Evolutionary conservation across 805 yeast species (phyloP), one percentile per base, ranked within the genome.

Genomic region (Sugiyamaella lignohabitans): DNA sequence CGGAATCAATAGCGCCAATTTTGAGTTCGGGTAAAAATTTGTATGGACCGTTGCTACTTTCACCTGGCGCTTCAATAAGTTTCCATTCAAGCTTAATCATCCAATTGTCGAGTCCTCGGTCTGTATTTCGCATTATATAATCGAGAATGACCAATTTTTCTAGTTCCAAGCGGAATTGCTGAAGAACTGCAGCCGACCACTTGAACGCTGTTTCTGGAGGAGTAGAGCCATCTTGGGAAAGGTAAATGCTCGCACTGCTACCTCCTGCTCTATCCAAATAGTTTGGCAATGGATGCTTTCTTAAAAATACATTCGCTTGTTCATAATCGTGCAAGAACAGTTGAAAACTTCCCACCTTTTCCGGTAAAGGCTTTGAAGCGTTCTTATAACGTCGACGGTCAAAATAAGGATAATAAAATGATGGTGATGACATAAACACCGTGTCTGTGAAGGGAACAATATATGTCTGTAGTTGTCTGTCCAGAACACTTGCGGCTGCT

Each of bases 1-100:
- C 88, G 14, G 85, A 80, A 56, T 83, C 89, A 39, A 83, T 83
- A 0, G 89, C 91, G 2, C 86, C 87, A 24, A 83, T 69, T 43
- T 67, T 71, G 11, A 83, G 49, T 1, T 36, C 47, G 0, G 82
- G 82, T 14, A 52, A 53, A 50, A 61, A 59, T 4, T 40, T 37
- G n/a, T 24, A 18, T 20, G 20, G 20, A n/a, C 37, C 30, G 16
- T 38, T 36, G 11, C 27, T 38, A 35, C 20, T 38, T 17, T 29
- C n/a, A 4, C 11, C 47, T 3, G 49, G 32, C 1, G 38, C 49
- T 19, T 52, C 50, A 4, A 40, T 40, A 5, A 23, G 16, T 16
- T 56, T 51, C 74, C 79, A 75, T n/a, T 70, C 73, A 16, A 80
- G 54, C 46, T 71, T 70, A 18, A 83, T 73, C 91, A 84, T 83